Evolutionary conservation across 805 yeast genomes (phyloP).

Genomic region (Yamadazyma nakazawae): DNA sequence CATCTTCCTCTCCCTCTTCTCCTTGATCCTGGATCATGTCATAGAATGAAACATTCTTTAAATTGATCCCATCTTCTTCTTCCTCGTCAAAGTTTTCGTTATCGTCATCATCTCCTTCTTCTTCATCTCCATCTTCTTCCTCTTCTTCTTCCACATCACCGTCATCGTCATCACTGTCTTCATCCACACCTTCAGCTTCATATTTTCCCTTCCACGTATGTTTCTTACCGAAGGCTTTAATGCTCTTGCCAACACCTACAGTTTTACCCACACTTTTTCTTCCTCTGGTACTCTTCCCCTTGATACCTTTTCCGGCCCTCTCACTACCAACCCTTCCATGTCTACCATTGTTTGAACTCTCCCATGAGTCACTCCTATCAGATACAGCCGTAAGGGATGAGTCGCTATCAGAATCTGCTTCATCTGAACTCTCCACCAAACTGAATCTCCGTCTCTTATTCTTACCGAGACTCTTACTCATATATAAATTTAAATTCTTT

Average conservation of each 20-base stretch:
- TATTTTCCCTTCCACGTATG: slow-evolving; percentile 4
- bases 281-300: slow-evolving; percentile 1
- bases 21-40: slow-evolving; percentile 6
- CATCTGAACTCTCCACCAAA: slow-evolving; percentile 29
- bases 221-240: slow-evolving; percentile 5
- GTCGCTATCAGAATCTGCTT: slow-evolving; percentile 23
- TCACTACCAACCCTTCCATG: background rate
- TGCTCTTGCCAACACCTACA: slow-evolving; percentile 7
- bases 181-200: background rate
- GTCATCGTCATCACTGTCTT: slow-evolving; percentile 12
- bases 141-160: slow-evolving; percentile 18
- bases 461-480: slow-evolving; percentile 13
- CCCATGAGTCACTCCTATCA: slow-evolving; percentile 14
- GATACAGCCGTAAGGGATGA: slow-evolving; percentile 41
- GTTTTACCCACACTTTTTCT: slow-evolving; percentile 4
- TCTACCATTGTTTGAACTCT: background rate
- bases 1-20: slow-evolving; percentile 14
- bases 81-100: slow-evolving; percentile 12
- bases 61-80: slow-evolving; percentile 10
- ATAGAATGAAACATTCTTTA: background rate
- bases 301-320: background rate
- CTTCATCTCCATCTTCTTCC: background rate
- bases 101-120: slow-evolving; percentile 7
- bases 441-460: slow-evolving; percentile 27
- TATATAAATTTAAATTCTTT: slow-evolving; percentile 28